Conservation (phyloP, 176 grass and related monocot species). For the Phoenix roebelenii region DNA sequence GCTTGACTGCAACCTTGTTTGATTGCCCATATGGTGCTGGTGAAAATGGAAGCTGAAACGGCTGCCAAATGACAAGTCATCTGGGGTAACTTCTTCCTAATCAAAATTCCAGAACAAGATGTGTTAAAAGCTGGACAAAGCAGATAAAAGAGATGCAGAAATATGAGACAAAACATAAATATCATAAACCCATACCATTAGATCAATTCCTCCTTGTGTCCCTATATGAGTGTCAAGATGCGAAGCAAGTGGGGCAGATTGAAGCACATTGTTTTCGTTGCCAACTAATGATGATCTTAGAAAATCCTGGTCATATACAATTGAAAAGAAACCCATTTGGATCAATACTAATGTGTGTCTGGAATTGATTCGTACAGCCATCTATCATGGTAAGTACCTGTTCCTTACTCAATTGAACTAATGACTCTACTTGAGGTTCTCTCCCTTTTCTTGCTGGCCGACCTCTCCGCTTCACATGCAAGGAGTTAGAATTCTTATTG, state of each 20-base stretch:
- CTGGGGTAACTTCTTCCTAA: slow-evolving; percentile 80
- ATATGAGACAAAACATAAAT: slow-evolving; percentile 3
- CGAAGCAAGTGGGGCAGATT: slow-evolving; percentile 29
- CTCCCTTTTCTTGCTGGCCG: slow-evolving; percentile 51
- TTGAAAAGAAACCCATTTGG: slow-evolving; percentile 12
- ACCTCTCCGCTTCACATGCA: slow-evolving; percentile 49
- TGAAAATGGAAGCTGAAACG: slow-evolving; percentile 72
- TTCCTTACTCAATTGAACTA: slow-evolving; percentile 56
- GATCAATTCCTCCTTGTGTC: slow-evolving; percentile 50
- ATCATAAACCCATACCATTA: slow-evolving; percentile 57
- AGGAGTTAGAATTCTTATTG: slow-evolving; percentile 43
- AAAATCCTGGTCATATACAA: slow-evolving; percentile 45
- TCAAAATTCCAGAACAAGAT: slow-evolving; percentile 18
- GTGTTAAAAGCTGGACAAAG: too few species aligned
- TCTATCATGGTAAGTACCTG: slow-evolving; percentile 26
- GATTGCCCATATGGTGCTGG: slow-evolving; percentile 55
- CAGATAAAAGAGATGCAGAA: slow-evolving; percentile 2
- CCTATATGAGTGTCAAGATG: slow-evolving; percentile 56
- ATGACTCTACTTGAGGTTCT: slow-evolving; percentile 39
- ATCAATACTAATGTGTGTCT: slow-evolving; percentile 1
- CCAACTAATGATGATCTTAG: slow-evolving; percentile 57
- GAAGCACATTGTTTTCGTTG: slow-evolving; percentile 43
- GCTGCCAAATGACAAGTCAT: slow-evolving; percentile 66
- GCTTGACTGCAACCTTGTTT: slow-evolving; percentile 52
- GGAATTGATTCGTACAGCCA: neutral